These are phyloP conservation scores for Bifiguratus adelaidae DNA, from an alignment of 192 early-diverging fungal genomes.

Conservation along the genomic window DNA sequence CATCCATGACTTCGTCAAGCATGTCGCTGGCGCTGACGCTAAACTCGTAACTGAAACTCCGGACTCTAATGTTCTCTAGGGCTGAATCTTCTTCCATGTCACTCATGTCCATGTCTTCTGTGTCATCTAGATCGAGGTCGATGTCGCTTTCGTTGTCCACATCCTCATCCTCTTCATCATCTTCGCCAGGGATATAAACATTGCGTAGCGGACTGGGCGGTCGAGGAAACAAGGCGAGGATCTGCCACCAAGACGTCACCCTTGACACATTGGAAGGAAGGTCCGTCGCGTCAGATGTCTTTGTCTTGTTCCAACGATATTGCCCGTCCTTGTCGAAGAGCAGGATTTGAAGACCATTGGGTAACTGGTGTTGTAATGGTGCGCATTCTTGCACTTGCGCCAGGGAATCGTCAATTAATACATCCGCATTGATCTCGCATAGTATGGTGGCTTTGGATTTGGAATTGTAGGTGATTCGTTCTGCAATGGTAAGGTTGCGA, in stretches of 20 bases:
- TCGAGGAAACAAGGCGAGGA: slow-evolving; percentile 30
- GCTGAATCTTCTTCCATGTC: slow-evolving; percentile 4
- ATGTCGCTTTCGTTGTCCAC: slow-evolving; percentile 11
- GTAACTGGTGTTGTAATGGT: too few species aligned
- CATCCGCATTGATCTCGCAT: slow-evolving; percentile 39
- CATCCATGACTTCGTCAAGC: slow-evolving; percentile 3
- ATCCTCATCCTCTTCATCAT: slow-evolving; percentile 12
- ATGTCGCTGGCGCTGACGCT: slow-evolving; percentile 7
- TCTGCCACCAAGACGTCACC: slow-evolving; percentile 39
- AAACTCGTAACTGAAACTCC: background rate
- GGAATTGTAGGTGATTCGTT: slow-evolving; percentile 34
- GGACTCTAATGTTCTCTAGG: too few species aligned
- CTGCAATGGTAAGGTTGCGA: slow-evolving; percentile 33
- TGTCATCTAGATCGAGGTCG: background rate
- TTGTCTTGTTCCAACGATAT: slow-evolving; percentile 33
- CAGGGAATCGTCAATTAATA: slow-evolving; percentile 45
- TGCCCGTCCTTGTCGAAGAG: slow-evolving; percentile 42
- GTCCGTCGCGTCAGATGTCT: slow-evolving; percentile 12
- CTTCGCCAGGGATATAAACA: slow-evolving; percentile 12
- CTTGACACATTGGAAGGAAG: slow-evolving; percentile 34
- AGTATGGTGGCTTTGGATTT: slow-evolving; percentile 45
- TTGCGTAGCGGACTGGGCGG: slow-evolving; percentile 30
- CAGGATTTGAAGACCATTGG: slow-evolving; percentile 33
- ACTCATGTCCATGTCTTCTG: slow-evolving; percentile 6
- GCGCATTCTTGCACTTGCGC: slow-evolving; percentile 42